A percentile compares a stretch with the other conserved stretches of the same genome.
Evolutionary conservation across 768 basidiomycete species (phyloP).

Genomic region (Russula lepida): DNA sequence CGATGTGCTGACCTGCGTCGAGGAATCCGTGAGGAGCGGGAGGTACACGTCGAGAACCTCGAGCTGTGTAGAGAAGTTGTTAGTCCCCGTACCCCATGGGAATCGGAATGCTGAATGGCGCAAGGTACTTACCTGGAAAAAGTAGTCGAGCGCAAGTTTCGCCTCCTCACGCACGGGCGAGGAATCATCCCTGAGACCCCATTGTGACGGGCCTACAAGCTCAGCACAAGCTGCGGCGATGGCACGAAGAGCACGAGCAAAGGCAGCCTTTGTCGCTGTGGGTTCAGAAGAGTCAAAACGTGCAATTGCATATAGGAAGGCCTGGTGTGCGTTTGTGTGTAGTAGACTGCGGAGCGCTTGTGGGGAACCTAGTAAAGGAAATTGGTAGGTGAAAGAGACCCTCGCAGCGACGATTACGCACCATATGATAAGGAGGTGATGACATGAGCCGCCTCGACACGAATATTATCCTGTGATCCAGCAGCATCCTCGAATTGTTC

Average conservation of each 20-base stretch:
- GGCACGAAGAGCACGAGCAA: constrained; percentile 55
- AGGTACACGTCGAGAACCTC: constrained; percentile 60
- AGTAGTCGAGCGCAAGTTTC: constrained; percentile 45
- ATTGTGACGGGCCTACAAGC: constrained; percentile 58
- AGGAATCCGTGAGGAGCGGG: constrained; percentile 46
- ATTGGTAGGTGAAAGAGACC: background rate
- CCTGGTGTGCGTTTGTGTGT: constrained; percentile 46
- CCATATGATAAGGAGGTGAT: constrained; percentile 68
- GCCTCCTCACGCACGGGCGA: constrained; percentile 41
- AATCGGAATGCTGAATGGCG: background rate
- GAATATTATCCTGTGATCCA: constrained; percentile 41
- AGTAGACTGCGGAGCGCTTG: constrained; percentile 52
- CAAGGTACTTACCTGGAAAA: constrained; percentile 45
- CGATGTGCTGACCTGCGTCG: constrained; percentile 36
- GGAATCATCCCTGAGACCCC: constrained; percentile 47
- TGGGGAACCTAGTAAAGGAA: constrained; percentile 43
- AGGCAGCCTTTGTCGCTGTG: constrained; percentile 41
- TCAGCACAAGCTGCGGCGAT: constrained; percentile 55
- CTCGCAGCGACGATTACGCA: constrained; percentile 20
- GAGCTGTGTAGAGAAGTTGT: constrained; percentile 32
- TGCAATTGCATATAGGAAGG: constrained; percentile 55
- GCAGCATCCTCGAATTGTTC: constrained; percentile 28
- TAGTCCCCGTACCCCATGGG: constrained; percentile 2
- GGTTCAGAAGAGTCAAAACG: constrained; percentile 35
- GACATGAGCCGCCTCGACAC: constrained; percentile 68